A percentile compares a stretch with the other conserved stretches of the same genome.
phyloP scores from a whole-genome alignment of 192 early-diverging fungal genomes.

The Backusella westeae region DNA sequence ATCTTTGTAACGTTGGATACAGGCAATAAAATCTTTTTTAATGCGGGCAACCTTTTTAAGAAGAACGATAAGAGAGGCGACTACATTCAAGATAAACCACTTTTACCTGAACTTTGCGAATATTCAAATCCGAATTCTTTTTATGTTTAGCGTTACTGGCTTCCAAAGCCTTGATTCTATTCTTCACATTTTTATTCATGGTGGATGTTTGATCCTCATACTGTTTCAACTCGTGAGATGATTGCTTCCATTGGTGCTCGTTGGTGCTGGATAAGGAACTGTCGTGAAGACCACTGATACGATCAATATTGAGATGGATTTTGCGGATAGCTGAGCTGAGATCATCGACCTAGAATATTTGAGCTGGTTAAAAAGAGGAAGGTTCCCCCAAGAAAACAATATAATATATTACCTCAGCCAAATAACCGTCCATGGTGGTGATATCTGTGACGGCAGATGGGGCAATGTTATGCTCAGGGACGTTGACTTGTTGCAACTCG shows the following conservation, averaged over 20 bases:
- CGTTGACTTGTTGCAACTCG: not conserved
- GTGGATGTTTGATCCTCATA: conserved; percentile 20
- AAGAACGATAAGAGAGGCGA: not conserved
- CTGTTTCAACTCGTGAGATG: not conserved
- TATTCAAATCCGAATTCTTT: conserved; percentile 5
- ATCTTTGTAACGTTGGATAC: conserved; percentile 69
- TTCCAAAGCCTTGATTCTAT: conserved; percentile 41
- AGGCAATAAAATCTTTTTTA: conserved; percentile 55
- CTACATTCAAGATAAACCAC: not conserved
- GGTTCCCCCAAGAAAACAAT: too few species aligned
- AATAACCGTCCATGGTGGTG: conserved; percentile 7
- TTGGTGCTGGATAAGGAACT: conserved; percentile 11
- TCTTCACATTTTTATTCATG: conserved; percentile 39
- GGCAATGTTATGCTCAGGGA: not conserved
- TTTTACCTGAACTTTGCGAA: conserved; percentile 13
- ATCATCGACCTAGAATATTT: not conserved
- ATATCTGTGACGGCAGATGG: not conserved
- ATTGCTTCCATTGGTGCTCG: conserved; percentile 11
- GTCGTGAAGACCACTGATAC: conserved; percentile 11
- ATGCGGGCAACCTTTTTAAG: conserved; percentile 17
- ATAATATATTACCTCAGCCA: conserved; percentile 7
- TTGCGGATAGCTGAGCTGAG: not conserved
- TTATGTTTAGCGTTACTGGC: conserved; percentile 4
- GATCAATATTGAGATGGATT: conserved; percentile 10
- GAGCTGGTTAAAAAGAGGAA: not conserved